Percentiles rank a stretch among this genome's conserved stretches.
Conservation (phyloP, 495 filamentous ascomycete species). For the Aspergillus olivimuriae region DNA sequence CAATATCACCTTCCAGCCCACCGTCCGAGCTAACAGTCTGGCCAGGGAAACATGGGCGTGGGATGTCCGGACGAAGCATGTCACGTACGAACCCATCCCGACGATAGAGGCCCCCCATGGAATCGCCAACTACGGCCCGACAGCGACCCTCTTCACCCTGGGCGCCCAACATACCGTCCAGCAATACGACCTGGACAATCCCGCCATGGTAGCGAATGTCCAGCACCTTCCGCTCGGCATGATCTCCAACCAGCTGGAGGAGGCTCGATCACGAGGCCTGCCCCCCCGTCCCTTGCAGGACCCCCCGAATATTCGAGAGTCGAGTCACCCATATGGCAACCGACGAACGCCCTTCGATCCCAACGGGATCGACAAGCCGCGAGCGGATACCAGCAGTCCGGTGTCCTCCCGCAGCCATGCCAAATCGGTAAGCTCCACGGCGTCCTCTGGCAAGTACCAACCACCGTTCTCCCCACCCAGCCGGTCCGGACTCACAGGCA, state of each 20-base stretch:
- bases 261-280: conserved; percentile 29
- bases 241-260: conserved; percentile 74
- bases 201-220: conserved; percentile 71
- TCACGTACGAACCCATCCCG: conserved; percentile 80
- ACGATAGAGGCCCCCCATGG: conserved; percentile 77
- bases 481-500: conserved; percentile 40
- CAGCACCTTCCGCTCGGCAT: conserved; percentile 72
- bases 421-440: conserved; percentile 51
- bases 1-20: not conserved
- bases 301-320: conserved; percentile 31
- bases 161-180: conserved; percentile 84
- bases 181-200: conserved; percentile 87
- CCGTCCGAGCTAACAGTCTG: not conserved
- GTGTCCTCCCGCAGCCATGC: conserved; percentile 57
- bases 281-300: conserved; percentile 30
- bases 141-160: conserved; percentile 86
- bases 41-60: conserved; percentile 82
- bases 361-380: conserved; percentile 42
- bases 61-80: conserved; percentile 95
- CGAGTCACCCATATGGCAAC: conserved; percentile 4
- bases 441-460: conserved; percentile 39
- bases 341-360: conserved; percentile 39
- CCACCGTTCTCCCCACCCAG: conserved; percentile 34
- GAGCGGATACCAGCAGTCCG: conserved; percentile 55
- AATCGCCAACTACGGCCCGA: conserved; percentile 81